Evolutionary conservation across 2,329 filamentous ascomycete species (phyloP), one percentile per base, ranked within the genome.

Genomic region (Calonectria pauciramosa): DNA sequence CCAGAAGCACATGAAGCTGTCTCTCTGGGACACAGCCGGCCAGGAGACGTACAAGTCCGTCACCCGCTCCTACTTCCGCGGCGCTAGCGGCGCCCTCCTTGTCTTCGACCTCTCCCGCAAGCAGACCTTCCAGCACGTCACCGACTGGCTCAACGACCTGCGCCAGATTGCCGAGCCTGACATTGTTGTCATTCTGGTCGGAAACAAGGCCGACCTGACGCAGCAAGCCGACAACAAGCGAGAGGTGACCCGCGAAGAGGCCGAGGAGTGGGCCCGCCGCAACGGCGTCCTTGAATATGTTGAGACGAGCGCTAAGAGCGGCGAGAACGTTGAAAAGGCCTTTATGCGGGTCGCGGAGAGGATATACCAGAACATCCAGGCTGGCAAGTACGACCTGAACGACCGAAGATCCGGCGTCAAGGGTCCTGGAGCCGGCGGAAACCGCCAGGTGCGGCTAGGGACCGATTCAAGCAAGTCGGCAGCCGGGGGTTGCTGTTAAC

Each of bases 1-100:
- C 36, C 92, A 93, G 84, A 93, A 92, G 82, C 94, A 96, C 87
- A 98, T 98, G 96, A 98, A 98, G 86, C 90, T 98, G 7, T 95
- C 93, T 56, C 89, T 99, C 14, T 99, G 96, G 96, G 96, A 98
- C 83, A 99, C 96, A 0, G 96, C 96, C 20, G 96, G 96, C 32
- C 96, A 99, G 85, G 96, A 99, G 88, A 98, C 96, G 16, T 99
- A 99, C 89, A 98, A 98, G 85, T 96, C 94, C 56, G 97, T 99
- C 73, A 99, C 96, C 11, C 90, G 96, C 70, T 97, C 94, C 75
- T 98, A 98, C 87, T 98, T 98, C 86, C 94, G 96, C 68, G 96
- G 96, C 81, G 91, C 91, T 20, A 91, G 89, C 32, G 91, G 91
- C 73, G 91, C 90, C 59, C 90, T 99, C 18, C 91, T 99, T 32